Base-by-base conservation (phyloP, 2,329 filamentous ascomycete species). In the Fusarium sp. region DNA sequence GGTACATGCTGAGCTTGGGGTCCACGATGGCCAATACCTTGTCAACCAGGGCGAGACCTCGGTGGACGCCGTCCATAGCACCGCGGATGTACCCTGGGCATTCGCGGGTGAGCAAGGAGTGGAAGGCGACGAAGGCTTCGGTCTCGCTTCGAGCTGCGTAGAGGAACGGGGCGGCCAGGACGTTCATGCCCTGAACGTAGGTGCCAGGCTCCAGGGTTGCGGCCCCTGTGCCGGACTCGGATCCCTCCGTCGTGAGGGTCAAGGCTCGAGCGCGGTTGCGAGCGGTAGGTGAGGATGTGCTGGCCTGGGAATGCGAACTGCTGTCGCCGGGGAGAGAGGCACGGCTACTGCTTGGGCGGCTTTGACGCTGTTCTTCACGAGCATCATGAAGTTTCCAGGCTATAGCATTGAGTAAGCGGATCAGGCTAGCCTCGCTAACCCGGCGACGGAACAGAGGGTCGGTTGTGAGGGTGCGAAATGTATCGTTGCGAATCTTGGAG, bases 101-200 rank as follows among this genome's bases (percentile, higher is more conserved):
- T 80, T 98, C 95, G 59, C 88, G 86, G 2, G 94, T 97, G 68
- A 99, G 90, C 69, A 98, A 92, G 44, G 90, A 91, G 78, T 97
- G 91, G 75, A 99, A 98, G 2, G 94, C 92, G 6, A 94, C 91
- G 75, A 97, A 99, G 3, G 96, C 96, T 82, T 99, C 95, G 7
- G 95, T 92, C 82, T 99, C 96, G 79, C 94, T 97, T 62, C 94
- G 91, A 2, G 96, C 95, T 6, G 94, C 94, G 79, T 99, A 99
- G 47, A 99, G 86, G 77, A 99, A 98, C 0, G 96, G 96, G 1
- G 96, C 96, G 10, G 95, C 95, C 15, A 99, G 88, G 41, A 99
- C 96, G 78, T 99, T 99, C 95, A 99, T 98, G 72, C 96, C 96
- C 81, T 99, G 96, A 3, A 99, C 95, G 75, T 99, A 99, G 41